Evolutionary conservation across 2,329 filamentous ascomycete species (phyloP), one percentile per base, ranked within the genome.

Genomic region (Cordyceps fumosorosea): DNA sequence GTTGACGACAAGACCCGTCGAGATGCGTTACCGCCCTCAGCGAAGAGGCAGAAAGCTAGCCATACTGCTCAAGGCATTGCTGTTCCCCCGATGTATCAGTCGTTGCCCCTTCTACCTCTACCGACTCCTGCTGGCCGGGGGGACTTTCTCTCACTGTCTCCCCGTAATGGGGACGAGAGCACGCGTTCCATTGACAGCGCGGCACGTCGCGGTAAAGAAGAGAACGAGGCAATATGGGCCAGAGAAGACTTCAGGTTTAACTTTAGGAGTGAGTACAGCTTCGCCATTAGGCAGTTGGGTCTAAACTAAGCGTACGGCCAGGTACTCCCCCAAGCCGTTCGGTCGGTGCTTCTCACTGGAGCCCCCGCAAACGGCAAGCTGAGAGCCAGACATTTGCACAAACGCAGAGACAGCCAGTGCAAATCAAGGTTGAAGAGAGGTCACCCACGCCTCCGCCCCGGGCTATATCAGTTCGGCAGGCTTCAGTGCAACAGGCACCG

Each of bases 261-360:
- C 34, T 55, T 61, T 44, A 22, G 18, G 20, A 16, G 59, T 61
- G 5, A 50, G 59, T 61, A 11, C 18, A 26, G 1, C 4, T 20
- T n/a, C 1, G 3, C 18, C 20, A 3, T 48, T 12, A 1, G 24
- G 18, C 3, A 4, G 34, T 8, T 34, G 12, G 53, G 4, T 5
- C 16, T 10, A 22, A 10, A 22, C 57, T 60, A 60, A 26, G 6
- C 16, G 8, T 12, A 37, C 7, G 14, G 8, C 10, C 2, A 51
- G 24, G 42, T 24, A 18, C 45, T 42, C 32, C 22, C 7, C 44
- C 50, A 8, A 42, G 6, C 10, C 59, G 22, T 40, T 48, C 32
- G 11, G 42, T 24, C 10, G 59, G 59, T 42, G 3, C 29, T 22
- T 61, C 58, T 10, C 58, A 60, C 22, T 60, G 57, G 57, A 60